Conservation (phyloP, 768 basidiomycete species). For the Hygrocybe punicea region DNA sequence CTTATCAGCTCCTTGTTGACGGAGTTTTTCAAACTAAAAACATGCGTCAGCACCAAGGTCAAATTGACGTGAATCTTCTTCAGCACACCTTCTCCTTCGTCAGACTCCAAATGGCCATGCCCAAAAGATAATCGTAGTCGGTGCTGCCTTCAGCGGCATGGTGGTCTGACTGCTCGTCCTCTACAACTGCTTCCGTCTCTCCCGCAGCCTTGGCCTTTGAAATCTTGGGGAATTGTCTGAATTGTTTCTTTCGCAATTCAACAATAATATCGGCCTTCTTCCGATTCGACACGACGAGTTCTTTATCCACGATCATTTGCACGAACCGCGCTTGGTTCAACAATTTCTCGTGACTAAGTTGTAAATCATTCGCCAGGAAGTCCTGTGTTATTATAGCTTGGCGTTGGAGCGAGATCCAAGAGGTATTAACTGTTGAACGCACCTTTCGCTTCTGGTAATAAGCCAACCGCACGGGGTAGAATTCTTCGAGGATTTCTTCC, state of each 20-base stretch:
- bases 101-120: constrained; percentile 94
- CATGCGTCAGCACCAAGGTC: constrained; percentile 1
- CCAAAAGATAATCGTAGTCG: constrained; percentile 91
- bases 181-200: constrained; percentile 58
- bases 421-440: constrained; percentile 7
- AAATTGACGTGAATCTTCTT: neutral
- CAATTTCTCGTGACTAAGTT: constrained; percentile 74
- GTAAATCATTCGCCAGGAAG: constrained; percentile 76
- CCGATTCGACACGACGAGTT: constrained; percentile 79
- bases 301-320: constrained; percentile 87
- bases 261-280: constrained; percentile 82
- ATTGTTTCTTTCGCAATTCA: constrained; percentile 79
- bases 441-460: constrained; percentile 98
- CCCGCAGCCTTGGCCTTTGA: constrained; percentile 62
- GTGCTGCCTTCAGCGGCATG: constrained; percentile 46
- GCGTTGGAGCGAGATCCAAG: constrained; percentile 9
- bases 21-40: constrained; percentile 75
- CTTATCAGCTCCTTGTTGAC: constrained; percentile 75
- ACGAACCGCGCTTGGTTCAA: constrained; percentile 96
- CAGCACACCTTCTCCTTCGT: constrained; percentile 80
- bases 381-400: constrained; percentile 51
- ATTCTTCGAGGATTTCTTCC: constrained; percentile 91
- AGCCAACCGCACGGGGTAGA: constrained; percentile 82
- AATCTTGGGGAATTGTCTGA: constrained; percentile 88
- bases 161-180: constrained; percentile 49